A percentile compares a stretch with the other conserved stretches of the same genome.
These are phyloP conservation scores for Pelargonium fulgidum DNA, from an alignment of 441 rosid species.

Conservation along the genomic window DNA sequence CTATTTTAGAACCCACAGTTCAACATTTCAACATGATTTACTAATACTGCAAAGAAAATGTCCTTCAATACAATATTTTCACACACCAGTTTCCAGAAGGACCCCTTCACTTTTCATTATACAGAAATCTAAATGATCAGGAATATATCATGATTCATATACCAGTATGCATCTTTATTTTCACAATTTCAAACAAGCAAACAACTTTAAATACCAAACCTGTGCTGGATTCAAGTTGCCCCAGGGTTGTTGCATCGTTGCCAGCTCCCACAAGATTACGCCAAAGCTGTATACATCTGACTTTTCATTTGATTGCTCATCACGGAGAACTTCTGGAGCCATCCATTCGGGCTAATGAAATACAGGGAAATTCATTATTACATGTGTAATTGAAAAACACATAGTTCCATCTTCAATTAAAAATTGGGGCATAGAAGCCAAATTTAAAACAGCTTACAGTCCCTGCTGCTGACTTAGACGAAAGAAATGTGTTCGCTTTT, in stretches of 20 bases:
- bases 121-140: neutral
- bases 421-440: conserved; percentile 11
- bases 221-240: conserved; percentile 87
- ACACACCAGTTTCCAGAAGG: neutral
- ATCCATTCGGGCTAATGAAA: conserved; percentile 94
- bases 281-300: conserved; percentile 98
- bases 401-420: conserved; percentile 13
- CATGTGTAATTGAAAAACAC: conserved; percentile 5
- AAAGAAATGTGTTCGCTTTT: conserved; percentile 88
- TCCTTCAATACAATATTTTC: neutral
- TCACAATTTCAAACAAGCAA: neutral
- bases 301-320: conserved; percentile 93
- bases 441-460: conserved; percentile 61
- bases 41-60: neutral
- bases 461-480: conserved; percentile 98
- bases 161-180: neutral
- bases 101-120: neutral
- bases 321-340: conserved; percentile 99
- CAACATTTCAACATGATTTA: neutral
- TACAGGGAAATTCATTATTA: conserved; percentile 20
- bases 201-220: conserved; percentile 41
- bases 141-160: neutral
- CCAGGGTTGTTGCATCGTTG: conserved; percentile 96
- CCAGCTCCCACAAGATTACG: conserved; percentile 93
- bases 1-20: no score